Base-by-base conservation (phyloP, 2,329 filamentous ascomycete genomes). In the Paramyrothecium roridum region DNA sequence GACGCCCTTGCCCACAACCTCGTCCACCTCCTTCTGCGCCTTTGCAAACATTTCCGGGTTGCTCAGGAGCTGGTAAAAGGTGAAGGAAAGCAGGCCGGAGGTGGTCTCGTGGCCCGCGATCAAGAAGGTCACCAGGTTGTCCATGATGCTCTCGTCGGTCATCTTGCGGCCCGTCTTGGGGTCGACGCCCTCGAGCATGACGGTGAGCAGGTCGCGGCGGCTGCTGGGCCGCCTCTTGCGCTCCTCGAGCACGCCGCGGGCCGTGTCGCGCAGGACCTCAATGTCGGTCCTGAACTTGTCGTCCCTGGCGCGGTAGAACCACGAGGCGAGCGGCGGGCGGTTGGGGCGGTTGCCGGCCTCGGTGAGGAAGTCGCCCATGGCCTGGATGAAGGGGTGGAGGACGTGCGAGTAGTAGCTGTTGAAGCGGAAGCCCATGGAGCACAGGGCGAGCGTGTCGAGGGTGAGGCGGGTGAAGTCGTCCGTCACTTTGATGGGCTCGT, bases 101-200 rank as follows among this genome's bases (percentile, higher is more conserved):
- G 86, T 86, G 0, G 87, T 90, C 59, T 89, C 87, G 61, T 88
- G 86, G 6, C 85, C 65, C 50, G 84, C 84, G 59, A 86, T 83
- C n/a, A 89, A 70, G 61, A 89, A 89, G 0, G 86, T 89, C 54
- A 87, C 83, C 73, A 90, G 81, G 60, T 90, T 89, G 65, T 87
- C 78, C 30, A 82, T 77, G 59, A 89, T 87, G 34, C 76, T 80
- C 3, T 78, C 71, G 59, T 88, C 82, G 0, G 74, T 78, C 67
- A 90, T 75, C 8, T 77, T 76, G 60, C 84, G 73, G 13, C 86
- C 85, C 3, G 86, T 89, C 71, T 84, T 81, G 3, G 82, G 76
- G 64, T 90, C 87, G 11, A 76, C 77, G 1, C 84, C 84, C 11
- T 82, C 74, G 34, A 90, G 70, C 83, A 90, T 86, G 12, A 85